Evolutionary conservation across 148 eudicot genomes (phyloP), one percentile per base, ranked within the genome.

Genomic region (Pouteria glomerata): DNA sequence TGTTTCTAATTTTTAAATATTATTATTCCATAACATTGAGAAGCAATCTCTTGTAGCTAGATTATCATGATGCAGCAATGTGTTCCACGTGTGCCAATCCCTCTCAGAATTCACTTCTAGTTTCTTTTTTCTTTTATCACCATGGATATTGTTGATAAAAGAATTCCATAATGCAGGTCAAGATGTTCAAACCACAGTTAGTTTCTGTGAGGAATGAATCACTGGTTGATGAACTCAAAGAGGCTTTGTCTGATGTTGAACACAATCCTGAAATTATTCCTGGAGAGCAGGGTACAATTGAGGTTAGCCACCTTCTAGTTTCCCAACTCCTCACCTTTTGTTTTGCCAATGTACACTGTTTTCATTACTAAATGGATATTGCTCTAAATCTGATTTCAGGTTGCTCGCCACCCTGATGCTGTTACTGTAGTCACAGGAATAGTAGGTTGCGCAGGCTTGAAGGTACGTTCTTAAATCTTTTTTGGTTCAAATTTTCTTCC

Each of bases 391-490:
- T 56, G 26, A 53, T 81, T 73, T 71, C 83, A 96, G 99, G 99
- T 96, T 81, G 99, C 99, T 60, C 96, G 99, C 58, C 99, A 96
- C 44, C 97, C 95, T 33, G 97, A 96, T 81, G 96, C 95, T 73
- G 90, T 71, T 55, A 88, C 86, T 64, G 99, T 92, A 53, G 97
- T 96, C 66, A 96, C 99, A 35, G 99, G 97, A 74, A 96, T 96
- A 74, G 99, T 96, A 70, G 99, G 99, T 44, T 96, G 99, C 70
- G 99, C 99, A 16, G 99, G 99, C 69, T 81, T 96, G 58, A 96
- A 90, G 92, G 99, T 92, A 78, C 33, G 47, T 23, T 4, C 19
- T 0, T n/a, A 48, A 39, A 30, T 39, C 21, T 21, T 30, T 44
- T 31, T 69, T n/a, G 14, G 71, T 35, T 21, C 16, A 37, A 1